These are phyloP conservation scores for Aspergillus glaucus DNA, from an alignment of 2,329 filamentous ascomycete species.

Conservation along the genomic window DNA sequence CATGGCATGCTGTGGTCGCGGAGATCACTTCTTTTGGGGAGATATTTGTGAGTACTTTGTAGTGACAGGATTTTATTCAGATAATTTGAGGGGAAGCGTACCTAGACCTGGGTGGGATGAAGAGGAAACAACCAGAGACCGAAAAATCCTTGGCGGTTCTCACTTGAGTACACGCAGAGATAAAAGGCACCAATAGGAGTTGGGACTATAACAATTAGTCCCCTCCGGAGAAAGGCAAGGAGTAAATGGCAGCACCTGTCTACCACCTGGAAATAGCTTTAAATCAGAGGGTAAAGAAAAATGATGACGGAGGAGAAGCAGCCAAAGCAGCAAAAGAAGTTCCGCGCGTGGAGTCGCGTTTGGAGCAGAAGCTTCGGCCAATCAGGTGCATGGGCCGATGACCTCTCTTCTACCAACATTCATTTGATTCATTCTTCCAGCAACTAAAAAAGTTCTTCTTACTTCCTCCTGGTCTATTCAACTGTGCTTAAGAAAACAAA, in stretches of 20 bases:
- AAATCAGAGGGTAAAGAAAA: constrained; percentile 3
- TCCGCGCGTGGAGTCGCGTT: constrained; percentile 12
- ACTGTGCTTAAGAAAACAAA: no score
- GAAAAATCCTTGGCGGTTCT: neutral
- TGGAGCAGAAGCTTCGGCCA: constrained; percentile 10
- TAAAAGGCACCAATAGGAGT: neutral
- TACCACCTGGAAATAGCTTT: neutral
- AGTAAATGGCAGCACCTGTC: neutral
- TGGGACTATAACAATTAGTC: neutral
- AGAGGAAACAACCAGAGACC: neutral
- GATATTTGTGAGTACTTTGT: neutral
- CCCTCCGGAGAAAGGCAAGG: neutral
- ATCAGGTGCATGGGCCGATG: constrained; percentile 3
- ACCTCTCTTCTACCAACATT: neutral
- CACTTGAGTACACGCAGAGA: neutral
- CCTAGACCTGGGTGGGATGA: neutral
- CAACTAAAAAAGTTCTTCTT: neutral
- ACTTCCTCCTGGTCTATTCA: no score
- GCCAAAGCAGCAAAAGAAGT: constrained; percentile 12
- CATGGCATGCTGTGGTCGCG: constrained; percentile 59
- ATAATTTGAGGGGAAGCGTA: neutral
- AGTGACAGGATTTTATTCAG: no score
- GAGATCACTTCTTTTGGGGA: constrained; percentile 3
- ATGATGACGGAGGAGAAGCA: constrained; percentile 8
- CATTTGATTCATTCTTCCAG: neutral